Evolutionary conservation across 768 basidiomycete species (phyloP), one percentile per base, ranked within the genome.

Genomic region (Bullera alba): DNA sequence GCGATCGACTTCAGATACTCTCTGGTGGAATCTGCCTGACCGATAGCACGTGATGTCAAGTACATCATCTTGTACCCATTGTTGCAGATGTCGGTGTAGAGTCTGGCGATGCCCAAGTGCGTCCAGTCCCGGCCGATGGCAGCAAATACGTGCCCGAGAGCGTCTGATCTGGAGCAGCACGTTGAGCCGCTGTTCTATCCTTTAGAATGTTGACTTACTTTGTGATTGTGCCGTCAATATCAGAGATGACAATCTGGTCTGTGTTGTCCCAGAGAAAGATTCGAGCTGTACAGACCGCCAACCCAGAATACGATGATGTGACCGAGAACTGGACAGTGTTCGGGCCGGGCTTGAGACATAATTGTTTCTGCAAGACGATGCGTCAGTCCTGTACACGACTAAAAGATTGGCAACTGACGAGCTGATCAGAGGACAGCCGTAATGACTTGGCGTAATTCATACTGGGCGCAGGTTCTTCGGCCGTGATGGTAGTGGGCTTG

Each of bases 81-180:
- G 46, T 87, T 82, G 39, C 79, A 78, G 56, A 99, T 95, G 67
- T 97, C 93, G 1, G 88, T 93, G 74, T 96, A 97, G 16, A 97
- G 77, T 73, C 96, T 97, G 14, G 92, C 93, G 27, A 97, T 92
- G 5, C 95, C 93, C 3, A 87, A 77, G 71, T 97, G 93, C 2
- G 93, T 97, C 95, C 93, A 96, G 70, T 97, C 93, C 7, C 92
- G 83, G 6, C 93, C 95, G 57, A 96, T 91, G 80, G 95, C 89
- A 2, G 91, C 92, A 64, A 95, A 91, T 43, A 99, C 84, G 67
- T 97, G 93, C 0, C 93, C 93, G 5, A 96, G 76, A 1, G 89
- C 93, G 73, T 97, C 93, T 1, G 92, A 96, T 70, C 90, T 93
- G 60, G 10, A 35, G 43, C 14, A 53, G 48, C 23, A 30, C 16